Percentiles rank a stretch among this genome's conserved stretches.
Evolutionary conservation across 768 basidiomycete genomes (phyloP).

Genomic region (Lentinula aciculospora): DNA sequence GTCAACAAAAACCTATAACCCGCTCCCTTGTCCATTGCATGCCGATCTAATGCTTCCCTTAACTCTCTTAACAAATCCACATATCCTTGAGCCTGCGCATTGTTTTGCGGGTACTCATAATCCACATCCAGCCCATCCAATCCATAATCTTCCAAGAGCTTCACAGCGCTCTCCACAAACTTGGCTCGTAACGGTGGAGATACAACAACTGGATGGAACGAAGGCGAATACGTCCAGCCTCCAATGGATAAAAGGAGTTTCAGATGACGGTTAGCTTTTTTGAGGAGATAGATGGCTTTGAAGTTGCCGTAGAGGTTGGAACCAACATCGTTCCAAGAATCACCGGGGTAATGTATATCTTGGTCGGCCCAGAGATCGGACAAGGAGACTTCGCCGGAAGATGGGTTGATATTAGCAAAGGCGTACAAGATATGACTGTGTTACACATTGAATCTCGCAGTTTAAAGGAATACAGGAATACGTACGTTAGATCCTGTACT

Average conservation of each 20-base stretch:
- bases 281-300: slow-evolving; percentile 88
- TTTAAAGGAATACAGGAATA: slow-evolving; percentile 9
- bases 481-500: slow-evolving; percentile 78
- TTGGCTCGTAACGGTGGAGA: slow-evolving; percentile 53
- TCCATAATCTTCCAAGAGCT: slow-evolving; percentile 85
- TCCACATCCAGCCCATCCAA: slow-evolving; percentile 90
- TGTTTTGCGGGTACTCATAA: slow-evolving; percentile 86
- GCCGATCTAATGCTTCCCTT: slow-evolving; percentile 67
- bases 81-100: slow-evolving; percentile 77
- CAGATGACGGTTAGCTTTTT: slow-evolving; percentile 78
- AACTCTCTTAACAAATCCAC: slow-evolving; percentile 76
- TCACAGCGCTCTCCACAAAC: slow-evolving; percentile 79
- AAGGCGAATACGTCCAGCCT: slow-evolving; percentile 90
- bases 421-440: slow-evolving; percentile 84
- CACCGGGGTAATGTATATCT: slow-evolving; percentile 93
- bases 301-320: slow-evolving; percentile 94
- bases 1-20: slow-evolving; percentile 68
- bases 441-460: slow-evolving; percentile 6
- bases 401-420: slow-evolving; percentile 83
- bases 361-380: slow-evolving; percentile 95
- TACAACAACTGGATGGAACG: slow-evolving; percentile 79
- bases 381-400: slow-evolving; percentile 80
- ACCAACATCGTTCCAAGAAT: slow-evolving; percentile 91
- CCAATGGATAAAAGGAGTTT: slow-evolving; percentile 86
- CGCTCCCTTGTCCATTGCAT: slow-evolving; percentile 53